Evolutionary conservation across 352 stramenopile species (phyloP).

Genomic region (Phytophthora meadii): DNA sequence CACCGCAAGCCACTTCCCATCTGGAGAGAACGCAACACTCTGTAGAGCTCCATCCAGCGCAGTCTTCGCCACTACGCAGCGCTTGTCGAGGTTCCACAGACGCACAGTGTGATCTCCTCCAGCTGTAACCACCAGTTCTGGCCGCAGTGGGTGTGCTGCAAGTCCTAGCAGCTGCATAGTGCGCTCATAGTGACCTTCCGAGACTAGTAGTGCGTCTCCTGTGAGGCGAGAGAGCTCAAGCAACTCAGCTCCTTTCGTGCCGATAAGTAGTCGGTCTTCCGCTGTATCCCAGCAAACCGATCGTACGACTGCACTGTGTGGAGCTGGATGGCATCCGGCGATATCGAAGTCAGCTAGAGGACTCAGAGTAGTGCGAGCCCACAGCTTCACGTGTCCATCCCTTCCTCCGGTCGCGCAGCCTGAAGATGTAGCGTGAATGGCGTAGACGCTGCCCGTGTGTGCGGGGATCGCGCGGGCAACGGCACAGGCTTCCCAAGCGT

Average conservation of each 20-base stretch:
- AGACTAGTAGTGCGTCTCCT: conserved; percentile 62
- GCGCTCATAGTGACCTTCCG: conserved; percentile 67
- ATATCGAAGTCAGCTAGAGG: conserved; percentile 74
- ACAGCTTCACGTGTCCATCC: conserved; percentile 80
- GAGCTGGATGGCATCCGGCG: conserved; percentile 55
- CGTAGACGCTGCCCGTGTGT: conserved; percentile 73
- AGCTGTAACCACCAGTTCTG: conserved; percentile 70
- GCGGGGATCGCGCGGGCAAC: conserved; percentile 66
- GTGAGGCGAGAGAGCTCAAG: conserved; percentile 76
- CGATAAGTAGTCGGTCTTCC: conserved; percentile 74
- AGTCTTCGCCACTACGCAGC: conserved; percentile 62
- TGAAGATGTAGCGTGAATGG: conserved; percentile 58
- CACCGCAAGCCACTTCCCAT: conserved; percentile 74
- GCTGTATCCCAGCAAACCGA: conserved; percentile 74
- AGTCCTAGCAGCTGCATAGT: conserved; percentile 56
- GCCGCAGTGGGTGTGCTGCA: conserved; percentile 46
- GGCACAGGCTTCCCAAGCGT: conserved; percentile 72
- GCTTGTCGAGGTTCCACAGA: conserved; percentile 68
- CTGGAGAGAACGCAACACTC: conserved; percentile 64
- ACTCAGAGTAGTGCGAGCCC: conserved; percentile 49
- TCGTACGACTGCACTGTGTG: conserved; percentile 51
- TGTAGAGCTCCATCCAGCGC: conserved; percentile 66
- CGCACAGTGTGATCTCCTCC: conserved; percentile 74
- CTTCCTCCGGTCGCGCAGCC: conserved; percentile 67
- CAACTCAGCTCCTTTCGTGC: conserved; percentile 71